Conservation (phyloP, 2,329 filamentous ascomycete species). For the Xylaria sp. region DNA sequence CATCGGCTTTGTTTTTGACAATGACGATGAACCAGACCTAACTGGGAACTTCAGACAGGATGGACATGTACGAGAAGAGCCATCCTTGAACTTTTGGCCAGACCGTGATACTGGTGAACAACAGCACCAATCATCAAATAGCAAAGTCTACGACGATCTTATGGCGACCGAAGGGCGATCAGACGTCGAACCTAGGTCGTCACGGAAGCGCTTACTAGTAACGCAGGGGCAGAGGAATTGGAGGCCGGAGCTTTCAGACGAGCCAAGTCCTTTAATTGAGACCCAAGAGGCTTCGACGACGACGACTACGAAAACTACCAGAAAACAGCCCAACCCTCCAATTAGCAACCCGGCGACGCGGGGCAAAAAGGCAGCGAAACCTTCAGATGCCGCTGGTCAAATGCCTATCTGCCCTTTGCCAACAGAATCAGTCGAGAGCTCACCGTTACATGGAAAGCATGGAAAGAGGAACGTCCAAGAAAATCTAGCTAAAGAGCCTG, state of each 20-base stretch:
- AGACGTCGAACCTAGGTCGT: conserved; percentile 4
- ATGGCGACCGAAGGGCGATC: background rate
- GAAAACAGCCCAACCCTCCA: conserved; percentile 15
- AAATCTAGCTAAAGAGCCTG: conserved; percentile 29
- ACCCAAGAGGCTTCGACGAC: conserved; percentile 13
- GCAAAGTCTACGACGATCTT: background rate
- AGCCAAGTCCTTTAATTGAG: conserved; percentile 1
- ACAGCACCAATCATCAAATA: background rate
- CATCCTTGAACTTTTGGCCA: background rate
- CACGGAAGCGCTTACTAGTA: background rate
- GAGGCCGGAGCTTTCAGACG: background rate
- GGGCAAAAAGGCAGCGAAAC: conserved; percentile 64
- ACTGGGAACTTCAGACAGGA: conserved; percentile 4
- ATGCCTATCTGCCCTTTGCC: conserved; percentile 54
- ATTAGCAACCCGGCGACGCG: conserved; percentile 55
- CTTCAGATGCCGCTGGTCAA: conserved; percentile 62
- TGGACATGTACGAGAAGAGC: conserved; percentile 2
- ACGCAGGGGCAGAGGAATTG: conserved; percentile 22
- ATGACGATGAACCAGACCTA: conserved; percentile 43
- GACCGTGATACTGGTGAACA: conserved; percentile 8
- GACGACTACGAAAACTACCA: conserved; percentile 10
- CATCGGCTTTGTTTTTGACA: conserved; percentile 48
- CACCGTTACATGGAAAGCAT: conserved; percentile 23
- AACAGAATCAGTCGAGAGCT: conserved; percentile 30
- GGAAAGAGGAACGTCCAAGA: conserved; percentile 23